Percentiles rank a stretch among this genome's conserved stretches.
Evolutionary conservation across 164 flowering plant species (phyloP).

Genomic region (Dillenia turbinata): DNA sequence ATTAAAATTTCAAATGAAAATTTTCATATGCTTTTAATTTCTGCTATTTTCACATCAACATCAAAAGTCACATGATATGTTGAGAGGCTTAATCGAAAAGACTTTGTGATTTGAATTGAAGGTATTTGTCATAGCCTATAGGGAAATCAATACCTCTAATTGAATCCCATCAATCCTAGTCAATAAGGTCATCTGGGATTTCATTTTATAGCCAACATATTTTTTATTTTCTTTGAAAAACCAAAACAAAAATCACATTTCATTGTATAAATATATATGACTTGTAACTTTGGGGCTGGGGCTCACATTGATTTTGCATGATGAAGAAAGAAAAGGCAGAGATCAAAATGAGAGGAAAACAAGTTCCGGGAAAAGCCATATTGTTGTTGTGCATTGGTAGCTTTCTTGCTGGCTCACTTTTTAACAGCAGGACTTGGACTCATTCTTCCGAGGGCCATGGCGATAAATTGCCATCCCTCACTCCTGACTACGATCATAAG

Average conservation of each 20-base stretch:
- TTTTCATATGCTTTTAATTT: too few relatives aligned
- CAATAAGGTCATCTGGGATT: neutral
- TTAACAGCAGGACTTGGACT: constrained; percentile 34
- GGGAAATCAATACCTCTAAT: too few relatives aligned
- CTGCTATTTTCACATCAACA: too few relatives aligned
- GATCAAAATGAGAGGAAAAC: constrained; percentile 61
- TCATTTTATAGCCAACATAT: neutral
- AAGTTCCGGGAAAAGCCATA: constrained; percentile 43
- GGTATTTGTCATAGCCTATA: too few relatives aligned
- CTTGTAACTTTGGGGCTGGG: constrained; percentile 11
- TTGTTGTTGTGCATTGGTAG: constrained; percentile 48
- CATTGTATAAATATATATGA: neutral
- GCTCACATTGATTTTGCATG: neutral
- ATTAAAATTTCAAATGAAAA: too few relatives aligned
- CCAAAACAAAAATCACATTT: too few relatives aligned
- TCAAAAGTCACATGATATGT: too few relatives aligned
- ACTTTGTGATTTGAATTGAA: too few relatives aligned
- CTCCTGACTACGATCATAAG: constrained; percentile 38
- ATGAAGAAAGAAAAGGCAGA: constrained; percentile 8
- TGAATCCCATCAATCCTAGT: neutral
- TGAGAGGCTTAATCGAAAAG: too few relatives aligned
- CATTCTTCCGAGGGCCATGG: constrained; percentile 1
- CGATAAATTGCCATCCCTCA: neutral
- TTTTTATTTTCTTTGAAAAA: neutral
- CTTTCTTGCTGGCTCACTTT: constrained; percentile 67